phyloP scores from a whole-genome alignment of 208 protist genomes.

The Crithidia mellificae region DNA sequence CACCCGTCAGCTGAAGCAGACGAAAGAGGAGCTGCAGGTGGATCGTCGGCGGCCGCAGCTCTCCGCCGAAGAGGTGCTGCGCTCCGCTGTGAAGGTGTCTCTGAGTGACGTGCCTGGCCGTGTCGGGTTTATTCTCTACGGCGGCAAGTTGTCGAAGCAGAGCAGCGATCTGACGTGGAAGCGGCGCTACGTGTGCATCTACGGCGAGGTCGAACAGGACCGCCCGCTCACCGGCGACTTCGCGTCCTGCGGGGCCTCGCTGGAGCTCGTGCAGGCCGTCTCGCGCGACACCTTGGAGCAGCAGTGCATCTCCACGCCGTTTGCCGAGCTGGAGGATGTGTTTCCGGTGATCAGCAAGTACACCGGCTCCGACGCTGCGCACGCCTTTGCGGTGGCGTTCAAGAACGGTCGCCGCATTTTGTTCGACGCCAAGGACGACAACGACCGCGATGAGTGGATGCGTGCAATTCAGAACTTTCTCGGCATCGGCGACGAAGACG shows the following conservation, averaged over 20 bases:
- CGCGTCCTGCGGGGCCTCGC: constrained; percentile 51
- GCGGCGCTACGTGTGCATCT: constrained; percentile 74
- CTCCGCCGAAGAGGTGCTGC: constrained; percentile 54
- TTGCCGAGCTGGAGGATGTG: constrained; percentile 70
- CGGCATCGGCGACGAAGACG: constrained; percentile 64
- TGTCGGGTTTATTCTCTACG: constrained; percentile 53
- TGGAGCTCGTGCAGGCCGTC: constrained; percentile 65
- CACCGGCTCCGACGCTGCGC: constrained; percentile 57
- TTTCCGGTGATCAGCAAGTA: constrained; percentile 78
- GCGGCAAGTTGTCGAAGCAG: constrained; percentile 62
- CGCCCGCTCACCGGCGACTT: constrained; percentile 36
- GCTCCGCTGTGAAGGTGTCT: constrained; percentile 37
- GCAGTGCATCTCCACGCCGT: constrained; percentile 74
- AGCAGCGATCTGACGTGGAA: constrained; percentile 76
- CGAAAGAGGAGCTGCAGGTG: constrained; percentile 53
- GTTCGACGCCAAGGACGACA: constrained; percentile 54
- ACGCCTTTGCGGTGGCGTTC: constrained; percentile 80
- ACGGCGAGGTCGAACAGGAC: constrained; percentile 51
- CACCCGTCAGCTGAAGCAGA: constrained; percentile 51
- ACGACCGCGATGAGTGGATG: constrained; percentile 74
- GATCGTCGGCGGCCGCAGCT: constrained; percentile 39
- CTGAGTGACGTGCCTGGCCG: constrained; percentile 48
- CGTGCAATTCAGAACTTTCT: constrained; percentile 72
- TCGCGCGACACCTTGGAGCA: constrained; percentile 71
- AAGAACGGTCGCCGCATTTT: constrained; percentile 70